Evolutionary conservation across 2,329 filamentous ascomycete genomes (phyloP), one percentile per base, ranked within the genome.

Genomic region (Colletotrichum truncatum): DNA sequence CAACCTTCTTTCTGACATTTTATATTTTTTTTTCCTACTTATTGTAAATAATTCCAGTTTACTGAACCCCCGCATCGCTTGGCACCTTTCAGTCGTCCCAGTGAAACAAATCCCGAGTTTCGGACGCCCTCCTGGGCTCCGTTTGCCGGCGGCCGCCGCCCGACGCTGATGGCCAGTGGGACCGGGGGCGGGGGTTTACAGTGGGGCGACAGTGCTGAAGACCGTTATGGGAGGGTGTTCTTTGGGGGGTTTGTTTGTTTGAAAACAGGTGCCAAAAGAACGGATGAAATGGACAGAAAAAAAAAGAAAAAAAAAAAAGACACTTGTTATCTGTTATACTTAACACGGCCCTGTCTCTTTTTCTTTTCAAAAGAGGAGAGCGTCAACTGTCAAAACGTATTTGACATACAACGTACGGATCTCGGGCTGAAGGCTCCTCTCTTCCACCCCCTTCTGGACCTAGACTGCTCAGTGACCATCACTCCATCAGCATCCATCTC

Each of bases 71-170:
- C n/a, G n/a, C 12, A 18, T 26, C 23, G 4, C 26, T 49, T 16
- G 38, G 34, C 21, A 48, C 21, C 56, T 34, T 8, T 34, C 18
- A 26, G 26, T 32, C 30, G 60, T 46, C 34, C 43, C 54, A 41
- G 21, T 65, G 63, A 65, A 65, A 65, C 63, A 56, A 49, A 36
- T 28, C 26, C 63, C 63, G 57, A 55, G 63, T 65, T 63, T 62
- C 63, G 63, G 63, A 54, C 57, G 7, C 18, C 34, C 14, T 23
- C 26, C 34, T 34, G 46, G 26, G 34, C 6, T 16, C 49, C 49
- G 49, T 36, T 53, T 43, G 14, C 58, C 58, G 51, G 39, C 25
- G 16, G 51, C 51, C 30, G 39, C 39, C 14, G 51, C 25, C 39
- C 46, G 46, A 49, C 11, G 46, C 28, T 43, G 39, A 28, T 25